These are phyloP conservation scores for Puccinia coronata DNA, from an alignment of 1,284 basidiomycete species.

Conservation along the genomic window DNA sequence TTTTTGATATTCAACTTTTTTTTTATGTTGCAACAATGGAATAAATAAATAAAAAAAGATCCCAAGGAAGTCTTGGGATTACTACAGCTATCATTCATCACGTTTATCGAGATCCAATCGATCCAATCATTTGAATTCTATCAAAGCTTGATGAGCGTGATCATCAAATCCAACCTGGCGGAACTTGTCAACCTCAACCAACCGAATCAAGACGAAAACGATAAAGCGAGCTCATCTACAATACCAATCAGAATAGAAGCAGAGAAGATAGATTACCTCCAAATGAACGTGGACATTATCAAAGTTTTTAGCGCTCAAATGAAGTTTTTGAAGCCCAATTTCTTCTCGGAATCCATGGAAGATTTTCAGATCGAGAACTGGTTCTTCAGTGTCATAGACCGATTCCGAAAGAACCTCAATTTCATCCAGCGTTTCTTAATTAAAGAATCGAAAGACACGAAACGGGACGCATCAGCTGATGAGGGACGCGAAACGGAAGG, in stretches of 20 bases:
- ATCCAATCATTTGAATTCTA: conserved; percentile 46
- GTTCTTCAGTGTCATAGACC: conserved; percentile 29
- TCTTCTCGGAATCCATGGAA: conserved; percentile 42
- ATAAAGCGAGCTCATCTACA: neutral
- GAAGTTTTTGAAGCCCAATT: conserved; percentile 10
- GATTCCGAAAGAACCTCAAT: conserved; percentile 19
- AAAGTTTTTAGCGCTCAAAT: conserved; percentile 16
- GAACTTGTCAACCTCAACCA: neutral
- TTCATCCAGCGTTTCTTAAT: neutral
- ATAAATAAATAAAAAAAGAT: too few relatives aligned
- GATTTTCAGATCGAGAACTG: conserved; percentile 47
- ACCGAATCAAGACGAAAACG: conserved; percentile 3
- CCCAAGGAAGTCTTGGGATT: conserved; percentile 33
- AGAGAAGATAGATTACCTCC: neutral
- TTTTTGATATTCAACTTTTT: too few relatives aligned
- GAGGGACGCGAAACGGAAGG: neutral
- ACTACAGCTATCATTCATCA: conserved; percentile 41
- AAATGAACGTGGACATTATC: neutral
- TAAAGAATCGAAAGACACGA: neutral
- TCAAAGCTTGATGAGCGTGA: conserved; percentile 27
- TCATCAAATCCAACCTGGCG: conserved; percentile 5
- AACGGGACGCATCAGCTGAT: neutral
- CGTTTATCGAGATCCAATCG: conserved; percentile 41
- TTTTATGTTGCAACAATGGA: too few relatives aligned
- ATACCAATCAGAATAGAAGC: neutral